Evolutionary conservation across 768 basidiomycete species (phyloP), one percentile per base, ranked within the genome.

Genomic region (Trametes maxima): DNA sequence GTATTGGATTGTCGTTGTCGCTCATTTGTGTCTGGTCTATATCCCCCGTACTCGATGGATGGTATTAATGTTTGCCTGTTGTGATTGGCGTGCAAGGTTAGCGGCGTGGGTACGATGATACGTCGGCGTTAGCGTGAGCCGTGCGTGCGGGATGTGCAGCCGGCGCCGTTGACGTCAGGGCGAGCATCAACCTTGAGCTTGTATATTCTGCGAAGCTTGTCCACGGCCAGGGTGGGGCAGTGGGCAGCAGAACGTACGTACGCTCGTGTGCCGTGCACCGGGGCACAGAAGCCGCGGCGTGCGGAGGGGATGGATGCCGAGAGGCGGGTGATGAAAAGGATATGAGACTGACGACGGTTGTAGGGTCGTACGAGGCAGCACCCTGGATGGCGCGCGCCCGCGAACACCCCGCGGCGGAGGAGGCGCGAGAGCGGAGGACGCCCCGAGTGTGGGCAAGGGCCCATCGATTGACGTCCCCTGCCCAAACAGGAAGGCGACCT

Each of bases 31-130:
- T 33, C 46, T 13, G 57, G 16, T 40, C n/a, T 58, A 40, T 42
- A 28, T 50, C 39, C 40, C 43, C 28, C 48, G 57, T 58, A 58
- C 57, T 58, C 49, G 48, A 58, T 58, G 57, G 57, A 58, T 58
- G 57, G 51, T 50, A 42, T 50, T 58, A 58, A 50, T 58, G 57
- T 50, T 21, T 33, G 28, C 37, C 24, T 49, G 54, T 46, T 40
- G 17, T n/a, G 12, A 40, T 40, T 40, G 14, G 14, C 39, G 39
- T 40, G 39, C 39, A 13, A 40, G 39, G 39, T n/a, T 40, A 33
- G 28, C 33, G 48, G 33, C 25, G 48, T 19, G 13, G 17, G 16
- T 17, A 8, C n/a, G 43, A 13, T 44, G 43, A 44, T 44, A 21
- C 17, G 22, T 19, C 43, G 43, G 43, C 16, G 14, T 42, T n/a